A percentile compares a stretch with the other conserved stretches of the same genome.
Conservation (phyloP, 257 asterid genomes). For the Thymus quinquecostatus region DNA sequence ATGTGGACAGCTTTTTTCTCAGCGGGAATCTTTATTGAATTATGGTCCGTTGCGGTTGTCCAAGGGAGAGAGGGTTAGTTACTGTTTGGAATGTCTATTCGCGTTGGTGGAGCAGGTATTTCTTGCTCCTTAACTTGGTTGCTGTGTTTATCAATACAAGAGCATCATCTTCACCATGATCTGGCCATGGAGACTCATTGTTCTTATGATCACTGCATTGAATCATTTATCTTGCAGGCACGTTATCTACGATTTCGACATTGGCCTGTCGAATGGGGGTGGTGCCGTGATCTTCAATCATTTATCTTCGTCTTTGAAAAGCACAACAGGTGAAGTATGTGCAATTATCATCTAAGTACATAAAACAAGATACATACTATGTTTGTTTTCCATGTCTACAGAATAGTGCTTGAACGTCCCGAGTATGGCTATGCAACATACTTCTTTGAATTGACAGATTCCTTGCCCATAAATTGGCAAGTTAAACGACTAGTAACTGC, state of each 20-base stretch:
- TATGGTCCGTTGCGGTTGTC: conserved; percentile 45
- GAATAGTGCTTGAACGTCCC: conserved; percentile 98
- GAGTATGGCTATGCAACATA: conserved; percentile 97
- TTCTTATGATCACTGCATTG: conserved; percentile 12
- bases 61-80: conserved; percentile 70
- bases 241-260: conserved; percentile 66
- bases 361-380: conserved; percentile 6
- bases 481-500: conserved; percentile 74
- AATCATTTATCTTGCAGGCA: conserved; percentile 53
- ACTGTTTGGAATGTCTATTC: conserved; percentile 84
- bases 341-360: conserved; percentile 12
- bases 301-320: conserved; percentile 91
- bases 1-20: conserved; percentile 63
- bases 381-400: conserved; percentile 41
- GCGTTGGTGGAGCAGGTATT: conserved; percentile 95
- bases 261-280: conserved; percentile 99
- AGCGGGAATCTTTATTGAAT: conserved; percentile 65
- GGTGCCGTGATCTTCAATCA: conserved; percentile 95
- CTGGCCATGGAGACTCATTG: background rate
- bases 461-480: conserved; percentile 77
- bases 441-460: conserved; percentile 72
- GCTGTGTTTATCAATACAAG: conserved; percentile 4
- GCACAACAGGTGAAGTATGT: conserved; percentile 71
- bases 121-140: conserved; percentile 18
- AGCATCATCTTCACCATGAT: background rate